Base-by-base conservation (phyloP, 2,329 filamentous ascomycete genomes). In the Botrytis pseudocinerea region DNA sequence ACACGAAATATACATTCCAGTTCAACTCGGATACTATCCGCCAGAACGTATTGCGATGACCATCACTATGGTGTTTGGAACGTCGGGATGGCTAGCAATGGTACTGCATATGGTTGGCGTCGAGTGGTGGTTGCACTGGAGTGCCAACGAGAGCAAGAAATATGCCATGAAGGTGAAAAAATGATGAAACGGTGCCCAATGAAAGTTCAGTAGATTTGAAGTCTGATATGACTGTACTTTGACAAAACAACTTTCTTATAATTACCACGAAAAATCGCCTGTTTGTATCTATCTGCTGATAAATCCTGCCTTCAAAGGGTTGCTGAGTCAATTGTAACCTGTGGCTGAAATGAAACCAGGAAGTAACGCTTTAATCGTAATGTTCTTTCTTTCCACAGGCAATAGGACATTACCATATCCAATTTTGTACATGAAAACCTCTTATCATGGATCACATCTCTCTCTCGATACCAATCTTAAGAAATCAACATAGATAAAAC, bases 81-180 rank as follows among this genome's bases (percentile, higher is more conserved):
- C 65, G 0, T 51, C 65, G 1, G 65, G 65, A 32, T 69, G 65
- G 65, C 20, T 42, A 12, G 38, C 35, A 10, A 25, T 69, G 35
- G 38, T 69, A 4, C 22, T 69, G 3, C 35, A 69, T 44, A 57
- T 69, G 48, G 6, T 69, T n/a, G 38, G 9, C 2, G 65, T 69
- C 18, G 65, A 69, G 48, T 57, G 48, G 16, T 69, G 65, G 65
- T 69, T 69, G 8, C 1, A 32, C 20, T 69, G 65, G 65, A 42
- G 35, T 57, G 65, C n/a, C 10, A 20, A 68, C 4, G 25, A 25
- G 35, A 38, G 5, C 2, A 59, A 14, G 38, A 59, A 25, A n/a
- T 6, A n/a, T 51, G 44, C 1, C 4, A 22, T 22, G 38, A 69
- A 44, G 18, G 64, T 40, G 22, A 66, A 54, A 14, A 51, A 28